These are phyloP conservation scores for Gardenia jasminoides DNA, from an alignment of 257 asterid species.

Conservation along the genomic window DNA sequence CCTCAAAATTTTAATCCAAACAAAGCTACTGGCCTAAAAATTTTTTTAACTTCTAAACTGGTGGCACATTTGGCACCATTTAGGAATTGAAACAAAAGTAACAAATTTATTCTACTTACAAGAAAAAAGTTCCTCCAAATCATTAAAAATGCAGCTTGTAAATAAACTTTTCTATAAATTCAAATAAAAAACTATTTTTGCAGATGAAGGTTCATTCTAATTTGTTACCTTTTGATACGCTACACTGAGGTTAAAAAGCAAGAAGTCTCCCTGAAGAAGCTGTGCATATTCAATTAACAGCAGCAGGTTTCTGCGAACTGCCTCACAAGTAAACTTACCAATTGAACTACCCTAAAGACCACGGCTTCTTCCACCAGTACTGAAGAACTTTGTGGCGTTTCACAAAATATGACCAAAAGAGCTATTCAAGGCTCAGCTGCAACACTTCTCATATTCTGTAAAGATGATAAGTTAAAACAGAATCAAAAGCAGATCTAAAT, in stretches of 20 bases:
- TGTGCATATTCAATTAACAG: slow-evolving; percentile 72
- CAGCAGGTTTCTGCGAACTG: slow-evolving; percentile 78
- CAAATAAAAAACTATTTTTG: not conserved
- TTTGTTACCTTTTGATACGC: slow-evolving; percentile 76
- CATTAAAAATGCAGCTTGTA: not conserved
- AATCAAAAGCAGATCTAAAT: too few relatives aligned
- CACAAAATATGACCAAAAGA: slow-evolving; percentile 14
- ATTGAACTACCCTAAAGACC: slow-evolving; percentile 65
- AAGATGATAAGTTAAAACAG: too few relatives aligned
- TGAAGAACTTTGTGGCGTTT: slow-evolving; percentile 71
- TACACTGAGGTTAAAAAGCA: slow-evolving; percentile 83
- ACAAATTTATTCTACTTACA: not conserved
- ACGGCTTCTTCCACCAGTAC: slow-evolving; percentile 91
- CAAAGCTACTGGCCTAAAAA: not conserved
- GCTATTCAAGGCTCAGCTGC: too few relatives aligned
- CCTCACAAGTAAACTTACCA: slow-evolving; percentile 55
- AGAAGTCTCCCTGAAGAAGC: slow-evolving; percentile 73
- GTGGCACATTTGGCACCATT: not conserved
- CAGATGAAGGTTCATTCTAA: not conserved
- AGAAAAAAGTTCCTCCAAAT: not conserved
- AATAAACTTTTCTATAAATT: not conserved
- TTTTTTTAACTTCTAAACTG: not conserved
- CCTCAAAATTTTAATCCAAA: too few relatives aligned
- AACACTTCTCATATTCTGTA: too few relatives aligned
- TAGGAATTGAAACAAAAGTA: not conserved